phyloP scores from a whole-genome alignment of 306 rosid species.

The Ziziphus jujuba region DNA sequence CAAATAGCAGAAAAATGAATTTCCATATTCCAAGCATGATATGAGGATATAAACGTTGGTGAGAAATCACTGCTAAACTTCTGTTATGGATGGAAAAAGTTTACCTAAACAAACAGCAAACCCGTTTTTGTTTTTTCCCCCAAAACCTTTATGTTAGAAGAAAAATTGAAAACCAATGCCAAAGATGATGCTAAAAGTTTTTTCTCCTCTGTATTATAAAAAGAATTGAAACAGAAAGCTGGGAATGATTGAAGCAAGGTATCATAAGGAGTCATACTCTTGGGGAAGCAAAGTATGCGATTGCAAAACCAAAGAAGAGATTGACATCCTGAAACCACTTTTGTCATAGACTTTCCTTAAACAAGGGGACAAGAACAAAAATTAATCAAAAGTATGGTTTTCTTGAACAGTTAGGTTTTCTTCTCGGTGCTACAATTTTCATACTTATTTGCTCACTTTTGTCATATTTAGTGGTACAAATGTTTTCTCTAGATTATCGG shows the following conservation, averaged over 20 bases:
- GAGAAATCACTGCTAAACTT: neutral
- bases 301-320: neutral
- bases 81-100: neutral
- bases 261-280: conserved; percentile 7
- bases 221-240: neutral
- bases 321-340: neutral
- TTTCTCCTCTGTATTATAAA: conserved; percentile 1
- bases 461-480: too few relatives aligned
- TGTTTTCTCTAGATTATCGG: too few relatives aligned
- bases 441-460: too few relatives aligned
- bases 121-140: conserved; percentile 2
- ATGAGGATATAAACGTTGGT: too few relatives aligned
- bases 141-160: neutral
- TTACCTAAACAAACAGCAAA: conserved; percentile 13
- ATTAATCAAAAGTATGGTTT: too few relatives aligned
- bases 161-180: neutral
- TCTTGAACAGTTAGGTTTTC: too few relatives aligned
- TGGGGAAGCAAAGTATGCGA: conserved; percentile 25
- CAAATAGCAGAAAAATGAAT: too few relatives aligned
- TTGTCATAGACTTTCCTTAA: too few relatives aligned
- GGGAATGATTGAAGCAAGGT: conserved; percentile 16
- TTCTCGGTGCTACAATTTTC: too few relatives aligned
- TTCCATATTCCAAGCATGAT: too few relatives aligned
- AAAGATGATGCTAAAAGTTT: too few relatives aligned
- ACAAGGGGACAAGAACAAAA: conserved; percentile 20